A percentile compares a stretch with the other conserved stretches of the same genome.
These are phyloP conservation scores for Acacia crassicarpa DNA, from an alignment of 306 rosid genomes.

Conservation along the genomic window DNA sequence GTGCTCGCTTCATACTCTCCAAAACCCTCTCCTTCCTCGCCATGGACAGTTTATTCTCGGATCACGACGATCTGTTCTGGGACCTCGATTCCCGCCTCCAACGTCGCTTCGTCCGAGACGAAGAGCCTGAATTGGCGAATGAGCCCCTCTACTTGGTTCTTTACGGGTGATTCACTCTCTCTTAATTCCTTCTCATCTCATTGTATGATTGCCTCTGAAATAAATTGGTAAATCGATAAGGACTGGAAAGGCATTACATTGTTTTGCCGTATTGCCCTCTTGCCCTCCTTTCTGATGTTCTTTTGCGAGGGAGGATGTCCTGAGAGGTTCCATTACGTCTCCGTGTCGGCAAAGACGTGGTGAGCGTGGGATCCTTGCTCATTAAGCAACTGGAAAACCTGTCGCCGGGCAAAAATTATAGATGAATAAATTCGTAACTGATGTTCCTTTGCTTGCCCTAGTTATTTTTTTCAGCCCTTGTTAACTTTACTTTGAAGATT, in stretches of 20 bases:
- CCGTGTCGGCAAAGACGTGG: not conserved
- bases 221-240: not conserved
- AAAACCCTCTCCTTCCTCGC: slow-evolving; percentile 60
- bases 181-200: not conserved
- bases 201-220: slow-evolving; percentile 4
- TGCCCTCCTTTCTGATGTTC: not conserved
- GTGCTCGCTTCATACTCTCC: slow-evolving; percentile 51
- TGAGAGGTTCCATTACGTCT: not conserved
- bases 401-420: not conserved
- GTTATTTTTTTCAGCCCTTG: not conserved
- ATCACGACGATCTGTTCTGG: slow-evolving; percentile 36
- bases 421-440: not conserved
- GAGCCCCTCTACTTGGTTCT: slow-evolving; percentile 69
- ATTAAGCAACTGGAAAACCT: not conserved
- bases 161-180: slow-evolving; percentile 44
- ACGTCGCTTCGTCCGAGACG: slow-evolving; percentile 56
- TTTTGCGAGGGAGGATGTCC: not conserved
- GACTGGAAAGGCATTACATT: not conserved
- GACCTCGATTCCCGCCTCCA: slow-evolving; percentile 54
- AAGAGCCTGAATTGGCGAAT: slow-evolving; percentile 34
- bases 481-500: not conserved
- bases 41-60: slow-evolving; percentile 54
- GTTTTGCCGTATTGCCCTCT: not conserved
- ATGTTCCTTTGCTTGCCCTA: not conserved
- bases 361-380: not conserved